phyloP scores from a whole-genome alignment of 148 eudicot species.

The Gaultheria prostrata region DNA sequence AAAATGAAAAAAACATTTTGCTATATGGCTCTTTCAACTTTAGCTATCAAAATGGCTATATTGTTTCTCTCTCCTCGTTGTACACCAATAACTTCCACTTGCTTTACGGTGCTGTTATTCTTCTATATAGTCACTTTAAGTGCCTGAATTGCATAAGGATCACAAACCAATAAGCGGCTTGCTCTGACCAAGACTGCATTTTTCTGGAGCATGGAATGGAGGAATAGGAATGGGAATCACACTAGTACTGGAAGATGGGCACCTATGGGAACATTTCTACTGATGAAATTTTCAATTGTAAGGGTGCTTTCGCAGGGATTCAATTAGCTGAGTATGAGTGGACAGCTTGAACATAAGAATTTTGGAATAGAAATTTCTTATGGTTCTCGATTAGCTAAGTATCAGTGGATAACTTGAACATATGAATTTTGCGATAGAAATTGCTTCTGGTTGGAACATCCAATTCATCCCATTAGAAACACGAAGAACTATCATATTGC shows the following conservation, averaged over 20 bases:
- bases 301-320: not conserved
- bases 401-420: not conserved
- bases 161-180: not conserved
- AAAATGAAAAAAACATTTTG: not conserved
- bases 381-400: not conserved
- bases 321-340: not conserved
- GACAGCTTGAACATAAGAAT: not conserved
- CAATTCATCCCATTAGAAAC: not conserved
- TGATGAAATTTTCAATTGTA: not conserved
- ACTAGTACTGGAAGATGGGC: not conserved
- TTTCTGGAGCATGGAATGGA: not conserved
- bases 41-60: not conserved
- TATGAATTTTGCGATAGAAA: not conserved
- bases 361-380: not conserved
- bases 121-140: not conserved
- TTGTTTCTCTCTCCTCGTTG: not conserved
- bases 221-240: not conserved
- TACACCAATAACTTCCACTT: not conserved
- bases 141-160: not conserved
- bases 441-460: not conserved
- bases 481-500: not conserved
- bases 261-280: not conserved
- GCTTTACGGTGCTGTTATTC: not conserved
- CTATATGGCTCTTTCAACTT: not conserved
- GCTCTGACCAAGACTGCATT: not conserved